phyloP scores from a whole-genome alignment of 179 eudicot genomes.

The Vitellaria paradoxa region DNA sequence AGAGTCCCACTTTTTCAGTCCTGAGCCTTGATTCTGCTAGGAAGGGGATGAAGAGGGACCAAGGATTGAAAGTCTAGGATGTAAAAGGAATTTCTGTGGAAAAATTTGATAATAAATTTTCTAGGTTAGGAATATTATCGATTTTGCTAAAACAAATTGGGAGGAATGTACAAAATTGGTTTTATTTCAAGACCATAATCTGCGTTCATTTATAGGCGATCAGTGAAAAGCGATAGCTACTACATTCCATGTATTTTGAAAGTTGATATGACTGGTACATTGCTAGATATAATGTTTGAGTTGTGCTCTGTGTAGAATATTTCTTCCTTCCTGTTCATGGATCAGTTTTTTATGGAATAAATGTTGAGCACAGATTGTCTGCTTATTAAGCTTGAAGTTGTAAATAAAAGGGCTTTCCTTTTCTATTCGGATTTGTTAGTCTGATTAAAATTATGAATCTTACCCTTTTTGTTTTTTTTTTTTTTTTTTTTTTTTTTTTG shows the following conservation, averaged over 20 bases:
- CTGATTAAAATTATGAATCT: neutral
- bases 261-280: too few species aligned
- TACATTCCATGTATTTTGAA: too few species aligned
- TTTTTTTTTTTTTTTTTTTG: slow-evolving; percentile 13
- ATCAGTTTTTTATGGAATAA: neutral
- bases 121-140: too few species aligned
- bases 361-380: neutral
- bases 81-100: too few species aligned
- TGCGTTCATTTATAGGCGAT: neutral
- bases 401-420: neutral
- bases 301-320: neutral
- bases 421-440: neutral
- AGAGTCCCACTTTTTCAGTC: too few species aligned
- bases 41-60: too few species aligned
- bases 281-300: too few species aligned
- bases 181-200: neutral
- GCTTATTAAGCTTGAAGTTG: neutral
- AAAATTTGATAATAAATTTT: too few species aligned
- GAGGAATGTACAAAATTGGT: neutral
- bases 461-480: neutral
- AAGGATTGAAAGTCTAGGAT: too few species aligned
- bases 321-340: neutral
- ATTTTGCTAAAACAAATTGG: too few species aligned
- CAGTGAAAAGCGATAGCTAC: too few species aligned
- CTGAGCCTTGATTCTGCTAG: too few species aligned